Evolutionary conservation across 257 asterid species (phyloP), one percentile per base, ranked within the genome.

Genomic region (Jacaranda mimosifolia): DNA sequence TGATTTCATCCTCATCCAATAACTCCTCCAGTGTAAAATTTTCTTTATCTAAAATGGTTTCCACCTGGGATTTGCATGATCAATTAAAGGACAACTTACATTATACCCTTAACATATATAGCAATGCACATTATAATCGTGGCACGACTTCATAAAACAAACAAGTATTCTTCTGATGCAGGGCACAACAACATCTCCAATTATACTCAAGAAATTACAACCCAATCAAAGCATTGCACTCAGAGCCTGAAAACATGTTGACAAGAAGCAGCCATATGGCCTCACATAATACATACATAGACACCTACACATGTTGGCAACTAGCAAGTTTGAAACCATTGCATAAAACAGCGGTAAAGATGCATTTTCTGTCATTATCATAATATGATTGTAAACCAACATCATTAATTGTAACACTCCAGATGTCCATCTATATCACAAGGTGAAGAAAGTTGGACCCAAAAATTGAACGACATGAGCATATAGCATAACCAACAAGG

Each of bases 1-100:
- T 89, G 79, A 89, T 86, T 70, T 91, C 97, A 77, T 91, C 94
- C 82, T 91, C 97, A 12, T 89, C 97, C 87, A 91, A 74, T 82
- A 89, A 87, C 79, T 91, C 97, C 71, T 89, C 90, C 75, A 89
- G 53, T 13, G 92, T 87, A 63, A 83, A 89, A 43, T 82, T 87
- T 51, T 89, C 92, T 77, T 89, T 91, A 67, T 91, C 97, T 72
- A 91, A 76, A 77, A 91, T 79, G 2, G 89, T 68, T 81, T 89
- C 97, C 90, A 91, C 91, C 97, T 91, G 87, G 81, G 73, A 82
- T 66, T 43, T 42, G 40, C 11, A 62, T 19, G 39, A 74, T 67
- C 52, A 49, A 74, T 19, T 35, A 26, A 26, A 26, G 32, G 32
- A 26, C 32, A 62, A 46, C 11, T n/a, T 21, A 65, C 19, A 60